Evolutionary conservation across 805 yeast species (phyloP), one percentile per base, ranked within the genome.

Genomic region (Kodamaea kakaduensis): DNA sequence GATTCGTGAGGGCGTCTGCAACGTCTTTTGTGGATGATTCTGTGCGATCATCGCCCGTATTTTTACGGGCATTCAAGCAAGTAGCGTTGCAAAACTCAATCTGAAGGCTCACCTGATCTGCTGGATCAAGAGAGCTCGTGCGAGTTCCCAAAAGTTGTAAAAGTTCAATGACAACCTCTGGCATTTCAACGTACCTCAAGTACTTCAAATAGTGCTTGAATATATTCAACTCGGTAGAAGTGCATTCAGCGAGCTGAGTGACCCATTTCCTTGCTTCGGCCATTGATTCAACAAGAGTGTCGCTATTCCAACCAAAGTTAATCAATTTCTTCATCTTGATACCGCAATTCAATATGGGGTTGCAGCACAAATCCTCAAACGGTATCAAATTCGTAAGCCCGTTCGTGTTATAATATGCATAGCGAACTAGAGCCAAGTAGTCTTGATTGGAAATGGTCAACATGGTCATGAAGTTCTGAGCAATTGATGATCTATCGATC

Each of bases 171-270:
- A 27, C 37, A 3, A 9, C 16, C 34, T 32, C 61, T 31, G 29
- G 52, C 37, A 30, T 57, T 42, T 36, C 60, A 47, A 45, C 60
- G 44, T 38, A 56, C 48, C 32, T 46, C 25, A 69, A 46, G 25
- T 47, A 54, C 5, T 40, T 37, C 3, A 55, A 20, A 0, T 58
- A 31, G 14, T 43, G 40, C 10, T 34, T 29, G 14, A 65, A 30
- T 10, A 71, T 53, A 4, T 53, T 53, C 16, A 43, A 32, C 36
- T 69, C 74, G 8, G 9, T 6, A 2, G 12, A 15, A 13, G 14
- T 17, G 15, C 7, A 17, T 7, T 17, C 21, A n/a, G 12, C n/a
- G 9, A 26, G 29, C 10, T 16, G 15, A 19, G 12, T 8, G 8
- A 30, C 21, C 32, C 32, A 30, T 13, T 19, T 18, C 10, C 21